phyloP scores from a whole-genome alignment of 129 eudicot genomes.

The carrot (Daucus carota) region DH1_v3.0 NC_030385.2:6372501-6373000 shows the following conservation, averaged over 20 bases:
- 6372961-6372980: not conserved
- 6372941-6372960: not conserved
- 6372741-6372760: not conserved
- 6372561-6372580: not conserved
- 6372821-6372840: slow-evolving; percentile 12
- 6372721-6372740: not conserved
- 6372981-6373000: not conserved
- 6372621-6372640: slow-evolving; percentile 15
- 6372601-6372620: not conserved
- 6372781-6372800: not conserved
- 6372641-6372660: slow-evolving; percentile 10
- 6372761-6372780: not conserved
- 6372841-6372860: slow-evolving; percentile 11
- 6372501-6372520: not conserved
- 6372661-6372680: slow-evolving; percentile 20
- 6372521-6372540: not conserved
- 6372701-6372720: slow-evolving; percentile 3
- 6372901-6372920: slow-evolving; percentile 12
- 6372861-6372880: slow-evolving; percentile 12
- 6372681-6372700: slow-evolving; percentile 2
- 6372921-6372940: not conserved
- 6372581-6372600: not conserved
- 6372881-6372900: slow-evolving; percentile 15
- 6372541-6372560: not conserved
- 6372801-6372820: slow-evolving; percentile 12